Conservation (phyloP, 352 stramenopile genomes). For the Globisporangium emineosum region DNA sequence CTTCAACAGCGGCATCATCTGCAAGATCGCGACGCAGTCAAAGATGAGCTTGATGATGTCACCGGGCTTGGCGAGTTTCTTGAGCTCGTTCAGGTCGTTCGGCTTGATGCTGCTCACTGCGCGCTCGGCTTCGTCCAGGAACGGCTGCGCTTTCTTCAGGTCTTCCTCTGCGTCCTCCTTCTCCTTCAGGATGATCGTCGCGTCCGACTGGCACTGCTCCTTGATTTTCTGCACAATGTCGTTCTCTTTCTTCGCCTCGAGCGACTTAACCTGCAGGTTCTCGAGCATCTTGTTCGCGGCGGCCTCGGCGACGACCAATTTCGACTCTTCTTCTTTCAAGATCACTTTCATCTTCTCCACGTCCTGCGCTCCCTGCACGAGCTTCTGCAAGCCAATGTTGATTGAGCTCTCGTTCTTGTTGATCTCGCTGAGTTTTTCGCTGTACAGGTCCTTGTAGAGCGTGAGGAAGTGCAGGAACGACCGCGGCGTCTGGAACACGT, state of each 20-base stretch:
- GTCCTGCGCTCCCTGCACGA: conserved; percentile 82
- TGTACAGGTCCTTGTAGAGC: conserved; percentile 78
- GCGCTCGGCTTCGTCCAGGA: conserved; percentile 86
- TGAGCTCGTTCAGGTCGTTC: conserved; percentile 91
- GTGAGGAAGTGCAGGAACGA: conserved; percentile 86
- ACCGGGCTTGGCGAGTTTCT: conserved; percentile 87
- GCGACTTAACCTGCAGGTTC: conserved; percentile 66
- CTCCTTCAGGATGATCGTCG: conserved; percentile 71
- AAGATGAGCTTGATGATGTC: conserved; percentile 94
- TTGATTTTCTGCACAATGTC: conserved; percentile 88
- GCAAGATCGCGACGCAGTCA: conserved; percentile 87
- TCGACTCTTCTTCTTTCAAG: conserved; percentile 85
- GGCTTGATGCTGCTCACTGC: conserved; percentile 87
- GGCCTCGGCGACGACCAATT: conserved; percentile 78
- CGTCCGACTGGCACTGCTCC: conserved; percentile 79
- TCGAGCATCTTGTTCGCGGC: conserved; percentile 85
- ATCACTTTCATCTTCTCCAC: conserved; percentile 90
- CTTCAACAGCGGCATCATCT: conserved; percentile 82
- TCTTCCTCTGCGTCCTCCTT: conserved; percentile 88
- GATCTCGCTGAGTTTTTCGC: conserved; percentile 72
- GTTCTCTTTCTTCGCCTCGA: conserved; percentile 90
- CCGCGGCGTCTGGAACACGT: conserved; percentile 88
- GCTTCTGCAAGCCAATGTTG: conserved; percentile 85
- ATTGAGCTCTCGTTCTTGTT: conserved; percentile 78
- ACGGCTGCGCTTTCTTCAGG: conserved; percentile 87